Percentiles rank a stretch among this genome's conserved stretches.
Evolutionary conservation across 2,329 filamentous ascomycete genomes (phyloP).

Genomic region (Xenoacremonium recifei): DNA sequence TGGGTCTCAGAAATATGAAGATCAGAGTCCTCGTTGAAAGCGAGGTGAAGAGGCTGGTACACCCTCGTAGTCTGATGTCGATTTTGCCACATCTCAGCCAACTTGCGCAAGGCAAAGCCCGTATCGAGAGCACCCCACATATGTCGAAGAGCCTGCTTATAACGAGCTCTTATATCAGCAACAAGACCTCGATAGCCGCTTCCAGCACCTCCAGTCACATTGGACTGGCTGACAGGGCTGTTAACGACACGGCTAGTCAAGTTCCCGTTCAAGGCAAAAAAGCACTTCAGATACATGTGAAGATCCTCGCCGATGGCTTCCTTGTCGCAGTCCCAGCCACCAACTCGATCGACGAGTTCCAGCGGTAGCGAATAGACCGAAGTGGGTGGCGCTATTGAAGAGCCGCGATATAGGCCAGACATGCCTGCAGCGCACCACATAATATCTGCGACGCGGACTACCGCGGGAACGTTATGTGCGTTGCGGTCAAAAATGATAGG

Average conservation of each 20-base stretch:
- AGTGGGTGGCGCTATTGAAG: conserved; percentile 65
- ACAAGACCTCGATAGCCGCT: conserved; percentile 53
- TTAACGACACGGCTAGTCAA: conserved; percentile 62
- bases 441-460: conserved; percentile 70
- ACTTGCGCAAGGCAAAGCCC: conserved; percentile 61
- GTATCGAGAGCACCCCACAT: conserved; percentile 76
- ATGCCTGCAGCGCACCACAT: conserved; percentile 71
- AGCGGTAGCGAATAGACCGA: conserved; percentile 73
- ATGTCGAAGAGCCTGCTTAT: conserved; percentile 70
- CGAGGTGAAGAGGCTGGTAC: conserved; percentile 55
- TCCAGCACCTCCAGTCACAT: conserved; percentile 60
- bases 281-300: conserved; percentile 78
- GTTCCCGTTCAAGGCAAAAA: conserved; percentile 71
- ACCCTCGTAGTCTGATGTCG: conserved; percentile 54
- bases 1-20: conserved; percentile 48
- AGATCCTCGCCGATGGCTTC: conserved; percentile 75
- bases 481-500: conserved; percentile 76
- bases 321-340: conserved; percentile 69
- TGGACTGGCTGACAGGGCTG: conserved; percentile 71
- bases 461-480: conserved; percentile 62
- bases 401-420: conserved; percentile 64
- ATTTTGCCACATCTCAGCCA: conserved; percentile 56
- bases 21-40: conserved; percentile 42
- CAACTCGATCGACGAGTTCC: conserved; percentile 64
- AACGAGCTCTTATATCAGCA: conserved; percentile 62